Conservation (phyloP, 108 stramenopile genomes). For the Conticribra guillardii region DNA sequence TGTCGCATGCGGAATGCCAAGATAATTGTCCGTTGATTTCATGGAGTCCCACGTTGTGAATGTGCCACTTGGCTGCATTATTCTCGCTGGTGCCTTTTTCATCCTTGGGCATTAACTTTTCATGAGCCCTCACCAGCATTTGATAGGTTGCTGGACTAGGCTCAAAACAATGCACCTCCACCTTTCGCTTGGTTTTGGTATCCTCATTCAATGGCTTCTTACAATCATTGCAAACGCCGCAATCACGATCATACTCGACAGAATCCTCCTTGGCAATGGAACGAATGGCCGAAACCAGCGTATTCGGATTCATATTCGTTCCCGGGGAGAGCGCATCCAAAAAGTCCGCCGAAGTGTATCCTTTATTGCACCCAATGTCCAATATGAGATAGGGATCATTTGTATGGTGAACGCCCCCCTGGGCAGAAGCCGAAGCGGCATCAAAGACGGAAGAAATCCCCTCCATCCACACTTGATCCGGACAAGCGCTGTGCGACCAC, state of each 20-base stretch:
- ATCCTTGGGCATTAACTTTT: slow-evolving; percentile 16
- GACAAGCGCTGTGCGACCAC: slow-evolving; percentile 51
- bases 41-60: slow-evolving; percentile 46
- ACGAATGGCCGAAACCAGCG: slow-evolving; percentile 29
- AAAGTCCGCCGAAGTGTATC: slow-evolving; percentile 46
- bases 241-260: slow-evolving; percentile 30
- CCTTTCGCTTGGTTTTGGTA: slow-evolving; percentile 2
- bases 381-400: slow-evolving; percentile 30
- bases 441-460: slow-evolving; percentile 5
- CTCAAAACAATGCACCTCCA: slow-evolving; percentile 48
- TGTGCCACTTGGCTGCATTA: slow-evolving; percentile 31
- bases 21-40: slow-evolving; percentile 21
- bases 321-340: slow-evolving; percentile 39
- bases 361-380: slow-evolving; percentile 50
- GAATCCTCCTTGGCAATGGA: slow-evolving; percentile 24
- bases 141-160: slow-evolving; percentile 43
- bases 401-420: neutral
- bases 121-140: slow-evolving; percentile 22
- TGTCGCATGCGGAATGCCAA: slow-evolving; percentile 34
- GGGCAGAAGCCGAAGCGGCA: neutral
- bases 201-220: slow-evolving; percentile 25
- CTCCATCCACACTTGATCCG: slow-evolving; percentile 48
- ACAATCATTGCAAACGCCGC: slow-evolving; percentile 45
- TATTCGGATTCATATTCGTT: slow-evolving; percentile 28
- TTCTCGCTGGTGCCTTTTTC: neutral